These are phyloP conservation scores for Metarhizium rileyi DNA, from an alignment of 2,329 filamentous ascomycete species.

Conservation along the genomic window DNA sequence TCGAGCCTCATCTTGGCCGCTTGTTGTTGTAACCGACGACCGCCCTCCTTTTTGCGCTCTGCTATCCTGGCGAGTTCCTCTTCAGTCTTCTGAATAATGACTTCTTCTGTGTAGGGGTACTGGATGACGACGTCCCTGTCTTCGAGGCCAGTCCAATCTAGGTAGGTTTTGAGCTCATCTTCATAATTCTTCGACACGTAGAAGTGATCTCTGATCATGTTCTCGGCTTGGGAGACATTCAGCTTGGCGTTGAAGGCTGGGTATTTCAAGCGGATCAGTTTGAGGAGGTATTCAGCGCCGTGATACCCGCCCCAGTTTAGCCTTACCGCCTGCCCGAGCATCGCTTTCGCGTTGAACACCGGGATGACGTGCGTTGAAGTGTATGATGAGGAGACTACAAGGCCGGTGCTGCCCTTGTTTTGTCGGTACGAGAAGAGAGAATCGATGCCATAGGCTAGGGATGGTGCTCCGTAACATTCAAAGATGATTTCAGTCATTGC, in stretches of 20 bases:
- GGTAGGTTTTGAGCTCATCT: constrained; percentile 60
- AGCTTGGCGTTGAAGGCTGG: constrained; percentile 80
- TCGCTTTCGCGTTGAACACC: constrained; percentile 74
- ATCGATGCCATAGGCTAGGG: constrained; percentile 88
- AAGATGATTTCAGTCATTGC: constrained; percentile 97
- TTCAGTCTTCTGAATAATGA: constrained; percentile 83
- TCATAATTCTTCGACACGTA: constrained; percentile 83
- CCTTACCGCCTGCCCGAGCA: constrained; percentile 76
- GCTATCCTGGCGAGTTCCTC: constrained; percentile 86
- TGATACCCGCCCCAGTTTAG: constrained; percentile 94
- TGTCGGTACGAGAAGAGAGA: constrained; percentile 92
- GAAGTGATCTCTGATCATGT: constrained; percentile 80
- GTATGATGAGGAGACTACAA: constrained; percentile 86
- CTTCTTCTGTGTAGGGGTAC: constrained; percentile 86
- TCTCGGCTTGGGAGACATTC: constrained; percentile 76
- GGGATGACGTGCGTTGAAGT: constrained; percentile 94
- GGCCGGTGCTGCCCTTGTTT: constrained; percentile 77
- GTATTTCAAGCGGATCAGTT: constrained; percentile 85
- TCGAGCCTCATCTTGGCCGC: constrained; percentile 96
- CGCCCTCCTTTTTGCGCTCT: constrained; percentile 91
- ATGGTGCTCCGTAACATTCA: constrained; percentile 87
- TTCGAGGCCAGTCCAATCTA: constrained; percentile 89
- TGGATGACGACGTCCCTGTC: constrained; percentile 84
- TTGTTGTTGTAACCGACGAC: constrained; percentile 83
- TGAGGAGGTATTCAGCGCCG: constrained; percentile 80